Evolutionary conservation across 2,329 filamentous ascomycete genomes (phyloP).

Genomic region (Nemania diffusa): DNA sequence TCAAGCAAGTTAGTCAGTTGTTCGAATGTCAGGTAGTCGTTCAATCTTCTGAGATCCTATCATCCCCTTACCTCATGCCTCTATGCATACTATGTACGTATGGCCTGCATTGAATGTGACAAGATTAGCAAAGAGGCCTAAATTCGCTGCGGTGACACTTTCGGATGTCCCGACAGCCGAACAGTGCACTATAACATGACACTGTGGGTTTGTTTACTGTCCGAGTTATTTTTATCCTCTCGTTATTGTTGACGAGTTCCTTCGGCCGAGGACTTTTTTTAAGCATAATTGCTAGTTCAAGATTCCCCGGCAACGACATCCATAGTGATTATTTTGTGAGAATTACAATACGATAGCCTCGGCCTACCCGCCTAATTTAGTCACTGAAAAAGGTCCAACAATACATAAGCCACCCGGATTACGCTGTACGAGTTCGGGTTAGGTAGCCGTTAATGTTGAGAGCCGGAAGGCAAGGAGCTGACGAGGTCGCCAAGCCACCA

Average conservation of each 20-base stretch:
- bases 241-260: conserved; percentile 11
- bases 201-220: conserved; percentile 24
- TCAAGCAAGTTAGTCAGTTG: conserved; percentile 13
- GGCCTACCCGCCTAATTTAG: background rate
- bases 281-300: conserved; percentile 1
- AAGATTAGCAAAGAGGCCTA: background rate
- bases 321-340: background rate
- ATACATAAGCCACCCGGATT: background rate
- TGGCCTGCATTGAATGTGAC: background rate
- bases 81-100: background rate
- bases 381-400: background rate
- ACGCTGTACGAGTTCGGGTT: background rate
- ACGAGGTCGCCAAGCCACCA: conserved; percentile 22
- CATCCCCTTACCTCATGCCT: conserved; percentile 10
- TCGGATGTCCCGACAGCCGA: conserved; percentile 17
- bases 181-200: conserved; percentile 8
- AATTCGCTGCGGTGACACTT: background rate
- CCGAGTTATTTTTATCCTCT: conserved; percentile 21
- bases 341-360: background rate
- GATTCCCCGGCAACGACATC: conserved; percentile 1
- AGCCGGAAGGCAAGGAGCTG: conserved; percentile 22
- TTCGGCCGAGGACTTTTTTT: conserved; percentile 1
- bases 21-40: background rate
- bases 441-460: background rate
- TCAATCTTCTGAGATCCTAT: background rate